Percentiles rank a stretch among this genome's conserved stretches.
Conservation (phyloP, 2,329 filamentous ascomycete species). For the Dothistroma septosporum region DNA sequence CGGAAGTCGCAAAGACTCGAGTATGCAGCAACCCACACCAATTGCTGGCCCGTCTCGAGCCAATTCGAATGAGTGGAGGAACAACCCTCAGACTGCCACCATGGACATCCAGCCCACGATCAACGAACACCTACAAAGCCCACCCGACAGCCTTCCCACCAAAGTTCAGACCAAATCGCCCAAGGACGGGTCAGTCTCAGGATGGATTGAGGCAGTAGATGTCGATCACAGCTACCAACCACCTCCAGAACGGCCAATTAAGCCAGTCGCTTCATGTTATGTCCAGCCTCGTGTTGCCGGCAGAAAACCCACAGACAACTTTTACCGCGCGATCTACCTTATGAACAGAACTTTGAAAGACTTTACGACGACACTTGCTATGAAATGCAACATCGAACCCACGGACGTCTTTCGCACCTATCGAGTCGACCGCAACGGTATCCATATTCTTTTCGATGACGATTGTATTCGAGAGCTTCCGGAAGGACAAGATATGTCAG, state of each 20-base stretch:
- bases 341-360: constrained; percentile 70
- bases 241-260: constrained; percentile 65
- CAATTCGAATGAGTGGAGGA: constrained; percentile 46
- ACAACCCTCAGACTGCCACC: constrained; percentile 52
- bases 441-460: constrained; percentile 85
- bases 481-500: constrained; percentile 86
- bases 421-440: constrained; percentile 66
- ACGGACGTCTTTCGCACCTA: constrained; percentile 66
- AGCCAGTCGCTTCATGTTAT: constrained; percentile 86
- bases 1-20: constrained; percentile 38
- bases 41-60: constrained; percentile 43
- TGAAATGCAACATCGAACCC: constrained; percentile 77
- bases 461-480: constrained; percentile 77
- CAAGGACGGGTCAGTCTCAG: constrained; percentile 62
- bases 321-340: constrained; percentile 82
- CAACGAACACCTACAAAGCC: constrained; percentile 42
- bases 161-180: constrained; percentile 56
- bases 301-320: constrained; percentile 52
- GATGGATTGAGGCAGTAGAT: constrained; percentile 86
- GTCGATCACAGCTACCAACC: constrained; percentile 84
- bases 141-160: constrained; percentile 48
- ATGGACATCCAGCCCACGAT: constrained; percentile 47
- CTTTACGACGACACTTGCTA: constrained; percentile 66
- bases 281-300: constrained; percentile 56
- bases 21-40: constrained; percentile 44